phyloP scores from a whole-genome alignment of 1,139 yeast species.

The Pneumocystis jirovecii region DNA sequence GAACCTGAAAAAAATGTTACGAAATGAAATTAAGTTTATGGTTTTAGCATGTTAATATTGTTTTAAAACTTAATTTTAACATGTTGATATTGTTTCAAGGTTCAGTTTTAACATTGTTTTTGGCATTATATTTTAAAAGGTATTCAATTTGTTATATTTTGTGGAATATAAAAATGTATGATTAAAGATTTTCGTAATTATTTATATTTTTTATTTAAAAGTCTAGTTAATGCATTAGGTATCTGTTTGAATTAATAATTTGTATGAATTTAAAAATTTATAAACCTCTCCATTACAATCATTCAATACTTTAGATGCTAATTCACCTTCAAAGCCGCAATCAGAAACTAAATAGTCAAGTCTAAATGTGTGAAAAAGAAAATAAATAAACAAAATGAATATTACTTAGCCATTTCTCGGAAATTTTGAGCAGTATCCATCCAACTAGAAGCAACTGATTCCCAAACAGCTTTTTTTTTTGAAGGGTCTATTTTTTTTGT shows the following conservation, averaged over 20 bases:
- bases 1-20: not conserved
- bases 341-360: not conserved
- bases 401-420: not conserved
- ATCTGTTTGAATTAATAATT: not conserved
- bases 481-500: slow-evolving; percentile 8
- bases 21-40: not conserved
- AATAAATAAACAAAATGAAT: not conserved
- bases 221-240: not conserved
- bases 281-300: not conserved
- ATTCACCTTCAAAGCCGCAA: not conserved
- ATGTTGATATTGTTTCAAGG: not conserved
- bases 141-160: not conserved
- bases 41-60: not conserved
- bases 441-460: slow-evolving; percentile 6
- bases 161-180: not conserved
- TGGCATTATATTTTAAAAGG: not conserved
- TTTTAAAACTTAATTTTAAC: not conserved
- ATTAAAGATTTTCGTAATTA: not conserved
- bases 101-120: not conserved
- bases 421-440: slow-evolving; percentile 5
- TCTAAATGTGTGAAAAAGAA: not conserved
- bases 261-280: not conserved
- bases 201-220: not conserved
- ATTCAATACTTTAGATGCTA: not conserved
- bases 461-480: slow-evolving; percentile 3